A percentile compares a stretch with the other conserved stretches of the same genome.
These are phyloP conservation scores for Epithemia pelagica DNA, from an alignment of 108 stramenopile species.

Conservation along the genomic window DNA sequence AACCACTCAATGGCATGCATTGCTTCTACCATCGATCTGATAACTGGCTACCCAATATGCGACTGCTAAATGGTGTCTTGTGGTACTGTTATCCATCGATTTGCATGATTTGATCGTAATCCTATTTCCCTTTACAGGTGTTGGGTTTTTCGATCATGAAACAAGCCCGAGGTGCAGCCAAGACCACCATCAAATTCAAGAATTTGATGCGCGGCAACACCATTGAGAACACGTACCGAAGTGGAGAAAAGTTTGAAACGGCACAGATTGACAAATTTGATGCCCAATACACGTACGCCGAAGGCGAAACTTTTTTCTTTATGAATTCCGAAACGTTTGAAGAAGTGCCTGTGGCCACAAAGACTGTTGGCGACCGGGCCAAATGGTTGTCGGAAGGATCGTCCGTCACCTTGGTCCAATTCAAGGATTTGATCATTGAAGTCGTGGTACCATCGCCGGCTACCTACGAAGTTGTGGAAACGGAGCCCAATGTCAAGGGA, in stretches of 20 bases:
- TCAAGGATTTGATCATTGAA: slow-evolving; percentile 85
- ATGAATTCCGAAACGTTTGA: slow-evolving; percentile 92
- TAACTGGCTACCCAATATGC: too few species aligned
- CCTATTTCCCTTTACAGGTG: too few species aligned
- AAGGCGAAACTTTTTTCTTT: slow-evolving; percentile 79
- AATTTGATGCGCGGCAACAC: slow-evolving; percentile 87
- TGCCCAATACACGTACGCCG: slow-evolving; percentile 81
- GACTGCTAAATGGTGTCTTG: too few species aligned
- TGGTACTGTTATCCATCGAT: too few species aligned
- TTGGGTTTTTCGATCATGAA: slow-evolving; percentile 90
- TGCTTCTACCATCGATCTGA: too few species aligned
- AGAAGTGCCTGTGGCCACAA: slow-evolving; percentile 57
- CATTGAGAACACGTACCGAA: slow-evolving; percentile 91
- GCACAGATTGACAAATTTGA: slow-evolving; percentile 79
- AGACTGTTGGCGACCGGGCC: slow-evolving; percentile 58
- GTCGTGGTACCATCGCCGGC: slow-evolving; percentile 64
- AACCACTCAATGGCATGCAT: too few species aligned
- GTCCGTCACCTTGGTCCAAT: slow-evolving; percentile 66
- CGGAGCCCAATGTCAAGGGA: slow-evolving; percentile 89
- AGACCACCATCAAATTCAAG: slow-evolving; percentile 90
- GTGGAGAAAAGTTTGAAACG: slow-evolving; percentile 86
- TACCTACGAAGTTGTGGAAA: slow-evolving; percentile 71
- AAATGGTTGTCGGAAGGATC: slow-evolving; percentile 85
- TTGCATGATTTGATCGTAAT: too few species aligned
- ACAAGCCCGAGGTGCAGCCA: slow-evolving; percentile 86